Conservation (phyloP, 352 stramenopile genomes). For the Phytophthora pisi region DNA sequence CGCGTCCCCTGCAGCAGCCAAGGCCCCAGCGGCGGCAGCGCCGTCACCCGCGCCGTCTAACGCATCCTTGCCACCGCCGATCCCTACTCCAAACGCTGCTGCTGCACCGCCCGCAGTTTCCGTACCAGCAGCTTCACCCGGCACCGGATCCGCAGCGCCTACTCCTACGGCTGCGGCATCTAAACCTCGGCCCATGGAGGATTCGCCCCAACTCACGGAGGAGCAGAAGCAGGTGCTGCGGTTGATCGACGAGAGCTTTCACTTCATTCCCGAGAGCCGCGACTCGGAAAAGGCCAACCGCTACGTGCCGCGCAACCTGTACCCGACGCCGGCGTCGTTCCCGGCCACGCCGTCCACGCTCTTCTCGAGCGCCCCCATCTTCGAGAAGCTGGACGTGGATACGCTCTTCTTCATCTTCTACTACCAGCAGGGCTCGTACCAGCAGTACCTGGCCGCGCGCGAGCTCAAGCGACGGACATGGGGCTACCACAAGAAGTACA, state of each 20-base stretch:
- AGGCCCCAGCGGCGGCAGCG: constrained; percentile 37
- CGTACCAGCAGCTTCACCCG: constrained; percentile 22
- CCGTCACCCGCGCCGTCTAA: constrained; percentile 11
- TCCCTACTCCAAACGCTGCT: not conserved
- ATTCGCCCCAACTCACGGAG: constrained; percentile 66
- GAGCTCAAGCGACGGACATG: constrained; percentile 99
- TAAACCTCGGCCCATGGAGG: constrained; percentile 35
- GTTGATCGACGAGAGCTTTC: constrained; percentile 90
- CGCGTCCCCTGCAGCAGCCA: constrained; percentile 42
- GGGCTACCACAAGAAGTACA: constrained; percentile 99
- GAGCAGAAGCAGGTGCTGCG: constrained; percentile 82
- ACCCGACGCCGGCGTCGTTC: constrained; percentile 92
- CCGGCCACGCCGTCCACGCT: constrained; percentile 88
- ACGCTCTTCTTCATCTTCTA: constrained; percentile 99
- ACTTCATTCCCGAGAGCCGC: constrained; percentile 88
- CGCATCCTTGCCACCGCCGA: not conserved
- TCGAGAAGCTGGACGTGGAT: constrained; percentile 98
- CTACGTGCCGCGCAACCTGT: constrained; percentile 96
- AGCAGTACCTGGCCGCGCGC: constrained; percentile 98
- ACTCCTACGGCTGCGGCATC: constrained; percentile 34
- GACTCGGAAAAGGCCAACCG: constrained; percentile 92
- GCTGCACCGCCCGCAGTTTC: constrained; percentile 8
- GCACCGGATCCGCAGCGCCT: constrained; percentile 18
- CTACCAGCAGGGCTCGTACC: constrained; percentile 98
- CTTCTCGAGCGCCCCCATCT: constrained; percentile 95